These are phyloP conservation scores for Colletotrichum sp. DNA, from an alignment of 2,329 filamentous ascomycete species.

Conservation along the genomic window DNA sequence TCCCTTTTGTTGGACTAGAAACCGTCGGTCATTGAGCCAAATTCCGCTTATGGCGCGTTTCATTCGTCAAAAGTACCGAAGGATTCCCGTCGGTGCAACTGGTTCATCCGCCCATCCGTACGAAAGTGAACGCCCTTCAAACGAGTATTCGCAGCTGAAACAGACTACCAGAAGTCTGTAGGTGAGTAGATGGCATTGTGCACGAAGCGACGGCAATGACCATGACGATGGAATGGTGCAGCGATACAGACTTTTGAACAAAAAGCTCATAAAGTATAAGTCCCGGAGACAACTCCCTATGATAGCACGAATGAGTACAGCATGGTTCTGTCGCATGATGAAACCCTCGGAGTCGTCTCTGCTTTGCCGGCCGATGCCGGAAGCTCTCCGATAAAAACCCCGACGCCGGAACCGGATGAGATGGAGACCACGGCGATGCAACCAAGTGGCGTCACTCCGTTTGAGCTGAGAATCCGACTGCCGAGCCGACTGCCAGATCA, in stretches of 20 bases:
- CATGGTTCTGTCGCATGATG: neutral
- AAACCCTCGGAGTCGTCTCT: neutral
- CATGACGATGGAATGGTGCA: neutral
- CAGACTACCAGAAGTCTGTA: neutral
- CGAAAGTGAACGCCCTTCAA: neutral
- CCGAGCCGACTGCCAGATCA: neutral
- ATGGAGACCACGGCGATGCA: neutral
- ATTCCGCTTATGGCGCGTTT: neutral
- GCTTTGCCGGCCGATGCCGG: neutral
- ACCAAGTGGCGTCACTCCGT: neutral
- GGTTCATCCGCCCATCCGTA: neutral
- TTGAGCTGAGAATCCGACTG: neutral
- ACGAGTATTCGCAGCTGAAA: neutral
- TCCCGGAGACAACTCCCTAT: neutral
- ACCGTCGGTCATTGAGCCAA: neutral
- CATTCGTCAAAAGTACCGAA: neutral
- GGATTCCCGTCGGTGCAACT: neutral
- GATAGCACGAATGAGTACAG: neutral
- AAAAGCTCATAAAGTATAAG: neutral
- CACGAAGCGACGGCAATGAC: neutral
- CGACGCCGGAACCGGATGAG: neutral
- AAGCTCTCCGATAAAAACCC: neutral
- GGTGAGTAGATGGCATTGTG: neutral
- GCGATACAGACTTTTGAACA: neutral
- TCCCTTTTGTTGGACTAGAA: neutral